These are phyloP conservation scores for Pythium phragmitis DNA, from an alignment of 352 stramenopile species.

Conservation along the genomic window DNA sequence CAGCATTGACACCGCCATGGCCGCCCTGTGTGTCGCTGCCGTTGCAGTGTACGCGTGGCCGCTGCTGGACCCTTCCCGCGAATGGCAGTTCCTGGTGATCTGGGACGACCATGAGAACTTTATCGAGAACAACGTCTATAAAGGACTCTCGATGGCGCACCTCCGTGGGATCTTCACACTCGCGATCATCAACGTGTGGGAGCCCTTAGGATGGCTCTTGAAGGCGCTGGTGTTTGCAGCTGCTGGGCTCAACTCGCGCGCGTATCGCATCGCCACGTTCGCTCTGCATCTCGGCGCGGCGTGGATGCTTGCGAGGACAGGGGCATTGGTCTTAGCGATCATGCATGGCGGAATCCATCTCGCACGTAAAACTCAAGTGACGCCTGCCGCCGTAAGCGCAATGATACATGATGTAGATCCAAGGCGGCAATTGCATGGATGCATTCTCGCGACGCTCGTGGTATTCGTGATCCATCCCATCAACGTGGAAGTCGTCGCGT, in stretches of 20 bases:
- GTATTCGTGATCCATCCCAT: slow-evolving; percentile 65
- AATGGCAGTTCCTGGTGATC: slow-evolving; percentile 48
- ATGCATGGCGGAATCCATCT: slow-evolving; percentile 13
- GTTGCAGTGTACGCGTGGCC: slow-evolving; percentile 18
- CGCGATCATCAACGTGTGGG: slow-evolving; percentile 64
- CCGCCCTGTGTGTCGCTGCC: slow-evolving; percentile 3
- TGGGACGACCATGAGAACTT: slow-evolving; percentile 72
- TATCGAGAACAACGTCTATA: slow-evolving; percentile 46
- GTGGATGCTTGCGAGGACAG: slow-evolving; percentile 29
- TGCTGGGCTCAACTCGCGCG: slow-evolving; percentile 38
- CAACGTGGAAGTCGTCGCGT: slow-evolving; percentile 65
- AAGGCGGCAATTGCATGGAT: slow-evolving; percentile 22
- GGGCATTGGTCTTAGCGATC: slow-evolving; percentile 30
- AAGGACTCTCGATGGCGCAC: slow-evolving; percentile 33
- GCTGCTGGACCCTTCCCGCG: slow-evolving; percentile 17
- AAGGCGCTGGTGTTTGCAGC: slow-evolving; percentile 47
- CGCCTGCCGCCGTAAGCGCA: background rate
- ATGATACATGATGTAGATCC: background rate
- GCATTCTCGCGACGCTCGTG: slow-evolving; percentile 37
- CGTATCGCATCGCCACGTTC: slow-evolving; percentile 41
- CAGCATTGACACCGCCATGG: background rate
- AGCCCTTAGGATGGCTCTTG: slow-evolving; percentile 63
- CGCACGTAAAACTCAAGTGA: background rate
- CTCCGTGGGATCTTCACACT: slow-evolving; percentile 50
- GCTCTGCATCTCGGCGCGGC: slow-evolving; percentile 39